A percentile compares a stretch with the other conserved stretches of the same genome.
phyloP scores from a whole-genome alignment of 306 rosid species.

The Cucumis sativus region Cucumber_9930_V3 NC_026658.2:16671001-16671500 shows the following conservation, averaged over 20 bases:
- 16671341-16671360: background rate
- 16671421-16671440: background rate
- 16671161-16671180: slow-evolving; percentile 14
- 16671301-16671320: background rate
- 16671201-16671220: background rate
- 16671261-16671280: background rate
- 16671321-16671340: background rate
- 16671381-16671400: background rate
- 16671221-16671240: background rate
- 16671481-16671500: too few species aligned
- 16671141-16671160: slow-evolving; percentile 15
- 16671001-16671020: slow-evolving; percentile 64
- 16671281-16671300: background rate
- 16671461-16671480: background rate
- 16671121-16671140: slow-evolving; percentile 88
- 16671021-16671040: slow-evolving; percentile 61
- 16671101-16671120: slow-evolving; percentile 92
- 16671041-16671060: slow-evolving; percentile 55
- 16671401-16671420: background rate
- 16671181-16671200: background rate
- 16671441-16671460: background rate
- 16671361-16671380: background rate
- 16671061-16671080: slow-evolving; percentile 83
- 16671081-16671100: slow-evolving; percentile 62
- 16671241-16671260: background rate